Conservation (phyloP, 1,284 basidiomycete genomes). For the Sphagnurus paluster region DNA sequence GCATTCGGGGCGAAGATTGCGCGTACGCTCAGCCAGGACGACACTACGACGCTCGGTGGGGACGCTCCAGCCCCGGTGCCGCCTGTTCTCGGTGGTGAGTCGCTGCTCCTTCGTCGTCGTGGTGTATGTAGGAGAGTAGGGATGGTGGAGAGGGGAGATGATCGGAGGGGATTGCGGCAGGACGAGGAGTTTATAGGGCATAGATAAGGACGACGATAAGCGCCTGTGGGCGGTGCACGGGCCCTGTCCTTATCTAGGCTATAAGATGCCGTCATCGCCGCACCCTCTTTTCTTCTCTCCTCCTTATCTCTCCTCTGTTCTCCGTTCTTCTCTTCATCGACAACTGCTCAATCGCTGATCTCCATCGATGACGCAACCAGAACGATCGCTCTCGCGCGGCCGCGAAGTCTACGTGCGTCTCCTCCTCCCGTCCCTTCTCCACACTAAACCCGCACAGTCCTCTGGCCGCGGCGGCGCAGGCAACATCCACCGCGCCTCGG, state of each 20-base stretch:
- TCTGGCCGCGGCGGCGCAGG: slow-evolving; percentile 69
- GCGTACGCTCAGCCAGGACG: slow-evolving; percentile 23
- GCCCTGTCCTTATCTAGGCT: too few relatives aligned
- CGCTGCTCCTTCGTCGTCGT: neutral
- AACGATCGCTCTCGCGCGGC: slow-evolving; percentile 3
- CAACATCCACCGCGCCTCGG: slow-evolving; percentile 56
- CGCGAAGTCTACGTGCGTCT: slow-evolving; percentile 2
- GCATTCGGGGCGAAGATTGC: slow-evolving; percentile 26
- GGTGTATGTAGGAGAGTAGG: too few relatives aligned
- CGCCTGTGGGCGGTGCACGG: neutral
- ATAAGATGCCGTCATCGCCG: neutral
- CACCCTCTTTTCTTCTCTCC: neutral
- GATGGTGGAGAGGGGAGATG: too few relatives aligned
- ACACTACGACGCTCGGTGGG: slow-evolving; percentile 4
- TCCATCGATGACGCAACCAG: slow-evolving; percentile 2
- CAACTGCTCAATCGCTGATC: neutral
- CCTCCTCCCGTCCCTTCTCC: neutral
- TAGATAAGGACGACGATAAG: neutral
- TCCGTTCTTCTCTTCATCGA: neutral
- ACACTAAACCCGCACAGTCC: slow-evolving; percentile 43
- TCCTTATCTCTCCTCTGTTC: neutral
- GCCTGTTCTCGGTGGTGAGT: too few relatives aligned
- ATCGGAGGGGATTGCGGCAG: neutral
- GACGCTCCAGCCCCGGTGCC: slow-evolving; percentile 16
- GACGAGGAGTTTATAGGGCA: neutral